Evolutionary conservation across 352 stramenopile species (phyloP), one percentile per base, ranked within the genome.

Genomic region (Phytophthora parvispora): DNA sequence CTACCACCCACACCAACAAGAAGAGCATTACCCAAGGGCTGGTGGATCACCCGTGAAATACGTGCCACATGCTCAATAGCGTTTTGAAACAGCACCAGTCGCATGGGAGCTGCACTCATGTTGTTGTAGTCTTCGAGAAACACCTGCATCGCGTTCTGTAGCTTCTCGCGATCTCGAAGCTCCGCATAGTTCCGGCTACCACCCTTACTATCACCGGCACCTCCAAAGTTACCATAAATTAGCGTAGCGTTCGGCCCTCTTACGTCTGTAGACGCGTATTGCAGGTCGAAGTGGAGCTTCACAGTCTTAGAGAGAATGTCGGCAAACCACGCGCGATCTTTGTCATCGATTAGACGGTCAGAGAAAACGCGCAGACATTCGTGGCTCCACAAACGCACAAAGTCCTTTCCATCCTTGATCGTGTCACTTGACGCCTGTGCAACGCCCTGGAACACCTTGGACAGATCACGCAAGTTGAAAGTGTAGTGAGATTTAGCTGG

Each of bases 61-160:
- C 96, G 90, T 10, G 92, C 87, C 7, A 99, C 83, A 73, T 99
- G 96, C 74, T 98, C 94, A 29, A 99, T 96, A 6, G 96, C 96
- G 60, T 98, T 98, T 67, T 97, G 87, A 66, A 99, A 99, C 8
- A 99, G 78, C 54, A 99, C 96, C 20, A 99, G 80, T 8, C 86
- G 87, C 96, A 99, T 99, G 1, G 92, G 94, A 32, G 95, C 94
- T 2, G 92, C 88, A 58, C 87, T 97, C 80, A 98, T 98, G 67
- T 97, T 97, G 80, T 99, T 99, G 78, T 98, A 98, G 63, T 99
- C 97, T 25, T 98, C 89, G 9, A 99, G 77, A 64, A 98, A 99
- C 32, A 94, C 81, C 20, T 90, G 80, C 95, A 99, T 98, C 7
- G 88, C 85, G 40, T 84, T 79, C 25, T 94, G 81, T 0, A 99